A percentile compares a stretch with the other conserved stretches of the same genome.
phyloP scores from a whole-genome alignment of 257 asterid species.

The Apocynum venetum region DNA sequence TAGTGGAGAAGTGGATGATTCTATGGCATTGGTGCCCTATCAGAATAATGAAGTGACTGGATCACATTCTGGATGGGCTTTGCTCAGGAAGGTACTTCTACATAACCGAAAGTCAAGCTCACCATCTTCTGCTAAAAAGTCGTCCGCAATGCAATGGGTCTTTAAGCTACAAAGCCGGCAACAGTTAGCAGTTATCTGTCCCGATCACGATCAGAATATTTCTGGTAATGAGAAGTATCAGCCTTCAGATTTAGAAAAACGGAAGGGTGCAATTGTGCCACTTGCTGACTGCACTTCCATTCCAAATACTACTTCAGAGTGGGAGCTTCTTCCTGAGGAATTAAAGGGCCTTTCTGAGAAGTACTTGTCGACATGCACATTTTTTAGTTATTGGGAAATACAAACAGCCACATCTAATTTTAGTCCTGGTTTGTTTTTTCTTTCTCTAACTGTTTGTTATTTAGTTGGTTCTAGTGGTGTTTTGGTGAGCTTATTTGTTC shows the following conservation, averaged over 20 bases:
- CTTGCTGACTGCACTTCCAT: constrained; percentile 24
- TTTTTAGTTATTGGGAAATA: constrained; percentile 74
- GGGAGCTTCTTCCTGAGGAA: constrained; percentile 33
- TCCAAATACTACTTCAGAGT: constrained; percentile 22
- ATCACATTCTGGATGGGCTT: constrained; percentile 58
- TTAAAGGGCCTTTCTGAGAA: constrained; percentile 53
- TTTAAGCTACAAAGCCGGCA: constrained; percentile 50
- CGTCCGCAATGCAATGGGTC: constrained; percentile 48
- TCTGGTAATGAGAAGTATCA: constrained; percentile 31
- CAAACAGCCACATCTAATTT: constrained; percentile 62
- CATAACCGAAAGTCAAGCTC: constrained; percentile 29
- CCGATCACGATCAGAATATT: constrained; percentile 56
- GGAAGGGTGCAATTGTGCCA: constrained; percentile 38
- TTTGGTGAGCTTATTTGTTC: constrained; percentile 1
- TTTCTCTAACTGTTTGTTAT: neutral
- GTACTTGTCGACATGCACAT: constrained; percentile 45
- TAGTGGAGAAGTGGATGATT: constrained; percentile 27
- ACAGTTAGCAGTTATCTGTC: constrained; percentile 58
- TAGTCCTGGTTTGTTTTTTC: constrained; percentile 43
- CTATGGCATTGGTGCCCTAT: constrained; percentile 59
- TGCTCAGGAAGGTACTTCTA: constrained; percentile 47
- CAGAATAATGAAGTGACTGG: constrained; percentile 31
- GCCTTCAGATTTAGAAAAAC: constrained; percentile 30
- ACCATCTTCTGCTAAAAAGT: constrained; percentile 37
- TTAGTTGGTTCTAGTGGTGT: neutral